These are phyloP conservation scores for Cenchrus purpureus DNA, from an alignment of 176 grass and related monocot species.

Conservation along the genomic window DNA sequence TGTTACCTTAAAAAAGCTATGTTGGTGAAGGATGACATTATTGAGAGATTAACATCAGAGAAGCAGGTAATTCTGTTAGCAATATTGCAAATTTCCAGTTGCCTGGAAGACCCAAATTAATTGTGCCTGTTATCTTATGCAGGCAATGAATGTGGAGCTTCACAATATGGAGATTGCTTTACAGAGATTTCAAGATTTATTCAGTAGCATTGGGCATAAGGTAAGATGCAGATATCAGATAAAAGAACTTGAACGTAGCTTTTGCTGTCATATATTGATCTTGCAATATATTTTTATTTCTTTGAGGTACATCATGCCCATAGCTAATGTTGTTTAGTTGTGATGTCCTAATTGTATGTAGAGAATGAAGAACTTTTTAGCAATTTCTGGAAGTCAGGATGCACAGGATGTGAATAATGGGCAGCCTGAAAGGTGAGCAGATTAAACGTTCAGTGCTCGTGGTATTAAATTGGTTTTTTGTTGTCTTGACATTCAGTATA, in stretches of 20 bases:
- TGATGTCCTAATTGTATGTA: constrained; percentile 24
- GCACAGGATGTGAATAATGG: constrained; percentile 21
- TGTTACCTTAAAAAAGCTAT: constrained; percentile 75
- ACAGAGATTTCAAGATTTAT: constrained; percentile 49
- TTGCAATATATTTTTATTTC: neutral
- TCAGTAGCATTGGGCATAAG: constrained; percentile 38
- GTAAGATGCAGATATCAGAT: constrained; percentile 19
- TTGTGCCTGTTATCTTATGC: constrained; percentile 2
- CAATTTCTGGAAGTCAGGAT: constrained; percentile 30
- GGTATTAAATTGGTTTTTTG: neutral
- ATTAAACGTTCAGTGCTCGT: neutral
- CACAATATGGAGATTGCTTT: constrained; percentile 60
- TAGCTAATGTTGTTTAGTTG: neutral
- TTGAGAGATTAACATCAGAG: constrained; percentile 73
- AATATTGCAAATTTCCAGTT: neutral
- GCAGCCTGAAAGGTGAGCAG: constrained; percentile 31
- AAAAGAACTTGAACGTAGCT: constrained; percentile 5
- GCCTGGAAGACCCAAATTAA: constrained; percentile 14
- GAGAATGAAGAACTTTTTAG: constrained; percentile 27
- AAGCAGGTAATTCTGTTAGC: constrained; percentile 64
- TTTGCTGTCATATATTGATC: neutral
- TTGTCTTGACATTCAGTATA: neutral
- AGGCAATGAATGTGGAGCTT: constrained; percentile 69
- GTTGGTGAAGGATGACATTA: constrained; percentile 72
- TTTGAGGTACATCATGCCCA: neutral